A percentile compares a stretch with the other conserved stretches of the same genome.
Conservation (phyloP, 1,284 basidiomycete genomes). For the Trametes versicolor region DNA sequence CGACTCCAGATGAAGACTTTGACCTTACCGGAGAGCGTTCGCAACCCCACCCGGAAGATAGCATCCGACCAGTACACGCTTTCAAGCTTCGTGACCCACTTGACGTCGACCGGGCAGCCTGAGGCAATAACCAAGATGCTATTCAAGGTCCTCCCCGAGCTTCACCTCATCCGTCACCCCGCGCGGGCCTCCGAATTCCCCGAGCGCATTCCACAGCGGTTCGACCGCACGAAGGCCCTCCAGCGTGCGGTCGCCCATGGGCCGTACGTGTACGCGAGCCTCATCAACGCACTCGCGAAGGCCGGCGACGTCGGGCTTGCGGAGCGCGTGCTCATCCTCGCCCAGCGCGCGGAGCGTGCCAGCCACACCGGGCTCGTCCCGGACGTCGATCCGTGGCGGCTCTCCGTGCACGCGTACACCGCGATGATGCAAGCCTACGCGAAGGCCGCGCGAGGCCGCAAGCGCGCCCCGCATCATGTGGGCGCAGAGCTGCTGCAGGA, state of each 20-base stretch:
- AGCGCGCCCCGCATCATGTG: slow-evolving; percentile 10
- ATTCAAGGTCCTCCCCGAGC: slow-evolving; percentile 63
- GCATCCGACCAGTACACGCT: slow-evolving; percentile 54
- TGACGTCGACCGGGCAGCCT: slow-evolving; percentile 61
- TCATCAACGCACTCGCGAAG: slow-evolving; percentile 71
- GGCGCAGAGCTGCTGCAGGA: slow-evolving; percentile 19
- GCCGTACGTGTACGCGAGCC: slow-evolving; percentile 63
- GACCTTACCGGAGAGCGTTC: slow-evolving; percentile 28
- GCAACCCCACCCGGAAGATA: slow-evolving; percentile 25
- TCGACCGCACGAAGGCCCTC: slow-evolving; percentile 47
- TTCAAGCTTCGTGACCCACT: slow-evolving; percentile 60
- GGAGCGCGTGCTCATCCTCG: slow-evolving; percentile 71
- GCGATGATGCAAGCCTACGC: slow-evolving; percentile 74
- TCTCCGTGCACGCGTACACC: slow-evolving; percentile 76
- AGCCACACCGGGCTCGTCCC: slow-evolving; percentile 55
- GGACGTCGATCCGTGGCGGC: slow-evolving; percentile 59
- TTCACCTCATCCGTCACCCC: slow-evolving; percentile 52
- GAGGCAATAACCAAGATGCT: slow-evolving; percentile 55
- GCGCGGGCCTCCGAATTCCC: slow-evolving; percentile 43
- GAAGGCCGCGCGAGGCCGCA: slow-evolving; percentile 49
- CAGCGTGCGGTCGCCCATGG: slow-evolving; percentile 59
- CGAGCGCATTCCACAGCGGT: slow-evolving; percentile 36
- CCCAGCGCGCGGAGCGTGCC: slow-evolving; percentile 60
- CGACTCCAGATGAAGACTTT: slow-evolving; percentile 26
- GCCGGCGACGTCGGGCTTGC: slow-evolving; percentile 63